These are phyloP conservation scores for Xanthoparmelia taractica DNA, from an alignment of 495 filamentous ascomycete species.

Conservation along the genomic window DNA sequence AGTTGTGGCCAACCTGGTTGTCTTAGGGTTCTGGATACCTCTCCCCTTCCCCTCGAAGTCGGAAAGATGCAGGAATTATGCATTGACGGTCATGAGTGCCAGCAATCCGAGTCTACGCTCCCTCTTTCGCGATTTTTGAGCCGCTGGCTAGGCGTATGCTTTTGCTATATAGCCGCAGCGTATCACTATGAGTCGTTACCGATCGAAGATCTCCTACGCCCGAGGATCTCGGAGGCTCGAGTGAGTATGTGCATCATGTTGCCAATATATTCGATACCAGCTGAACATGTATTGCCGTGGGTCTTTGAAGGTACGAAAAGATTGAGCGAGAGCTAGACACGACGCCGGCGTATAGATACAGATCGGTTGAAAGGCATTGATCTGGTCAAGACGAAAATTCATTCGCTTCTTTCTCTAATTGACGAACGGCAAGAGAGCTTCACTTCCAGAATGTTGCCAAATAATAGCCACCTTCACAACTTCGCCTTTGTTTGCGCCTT, in stretches of 20 bases:
- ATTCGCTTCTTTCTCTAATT: neutral
- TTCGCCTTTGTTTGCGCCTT: constrained; percentile 83
- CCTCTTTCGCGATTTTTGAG: neutral
- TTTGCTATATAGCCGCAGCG: neutral
- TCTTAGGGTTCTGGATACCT: neutral
- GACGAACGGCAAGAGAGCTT: neutral
- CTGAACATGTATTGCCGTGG: no score
- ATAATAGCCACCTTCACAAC: constrained; percentile 45
- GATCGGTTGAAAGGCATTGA: neutral
- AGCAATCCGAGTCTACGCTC: neutral
- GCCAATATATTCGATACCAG: neutral
- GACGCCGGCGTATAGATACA: neutral
- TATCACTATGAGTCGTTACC: neutral
- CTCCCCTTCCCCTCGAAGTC: neutral
- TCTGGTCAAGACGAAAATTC: neutral
- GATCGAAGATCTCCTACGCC: neutral
- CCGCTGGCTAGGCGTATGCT: neutral
- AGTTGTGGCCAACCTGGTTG: neutral
- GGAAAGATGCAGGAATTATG: neutral
- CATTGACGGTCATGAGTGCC: neutral
- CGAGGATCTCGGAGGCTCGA: no score
- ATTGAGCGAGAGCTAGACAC: neutral
- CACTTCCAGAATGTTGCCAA: neutral
- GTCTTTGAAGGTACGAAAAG: no score
- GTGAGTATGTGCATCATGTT: neutral